These are phyloP conservation scores for Funneliformis geosporum DNA, from an alignment of 192 early-diverging fungal species.

Conservation along the genomic window DNA sequence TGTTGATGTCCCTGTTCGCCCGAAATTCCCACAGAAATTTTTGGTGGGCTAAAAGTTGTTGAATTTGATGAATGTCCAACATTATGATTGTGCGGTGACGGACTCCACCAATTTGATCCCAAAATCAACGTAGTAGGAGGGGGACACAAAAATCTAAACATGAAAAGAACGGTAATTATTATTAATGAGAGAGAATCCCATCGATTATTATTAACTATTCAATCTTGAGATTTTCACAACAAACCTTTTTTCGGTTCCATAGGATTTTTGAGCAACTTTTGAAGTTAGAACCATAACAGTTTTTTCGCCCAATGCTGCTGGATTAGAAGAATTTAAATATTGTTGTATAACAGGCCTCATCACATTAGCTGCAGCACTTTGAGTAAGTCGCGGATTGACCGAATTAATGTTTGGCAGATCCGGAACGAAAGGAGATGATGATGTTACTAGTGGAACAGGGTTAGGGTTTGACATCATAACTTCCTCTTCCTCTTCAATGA, in stretches of 20 bases:
- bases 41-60: constrained; percentile 45
- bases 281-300: constrained; percentile 79
- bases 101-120: constrained; percentile 71
- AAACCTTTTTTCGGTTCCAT: constrained; percentile 88
- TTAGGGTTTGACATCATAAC: not conserved
- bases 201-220: not conserved
- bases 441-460: not conserved
- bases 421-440: not conserved
- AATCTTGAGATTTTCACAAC: not conserved
- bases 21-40: constrained; percentile 60
- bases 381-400: constrained; percentile 1
- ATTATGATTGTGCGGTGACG: constrained; percentile 35
- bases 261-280: constrained; percentile 91
- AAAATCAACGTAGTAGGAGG: constrained; percentile 79
- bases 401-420: not conserved
- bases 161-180: not conserved
- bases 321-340: constrained; percentile 48
- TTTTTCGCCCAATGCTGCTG: constrained; percentile 52
- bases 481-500: constrained; percentile 32
- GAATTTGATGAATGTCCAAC: constrained; percentile 6
- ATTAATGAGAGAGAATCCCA: not conserved
- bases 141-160: constrained; percentile 73
- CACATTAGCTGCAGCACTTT: not conserved
- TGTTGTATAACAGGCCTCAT: constrained; percentile 41
- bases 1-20: constrained; percentile 56